Evolutionary conservation across 2,329 filamentous ascomycete genomes (phyloP).

Genomic region (Epichloe hybrida): DNA sequence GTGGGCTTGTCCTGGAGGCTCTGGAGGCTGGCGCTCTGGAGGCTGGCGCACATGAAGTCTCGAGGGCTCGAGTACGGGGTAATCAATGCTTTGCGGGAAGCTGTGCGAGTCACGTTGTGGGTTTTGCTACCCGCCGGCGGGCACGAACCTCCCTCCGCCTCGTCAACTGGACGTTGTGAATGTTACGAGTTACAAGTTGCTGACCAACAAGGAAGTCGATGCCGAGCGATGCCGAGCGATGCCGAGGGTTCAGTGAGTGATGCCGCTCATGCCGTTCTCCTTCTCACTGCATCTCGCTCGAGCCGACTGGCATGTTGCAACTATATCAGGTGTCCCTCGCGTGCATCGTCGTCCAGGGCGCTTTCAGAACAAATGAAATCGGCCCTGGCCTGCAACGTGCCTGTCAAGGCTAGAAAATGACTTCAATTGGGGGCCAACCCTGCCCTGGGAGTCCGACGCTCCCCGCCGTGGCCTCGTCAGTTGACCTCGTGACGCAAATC

Average conservation of each 20-base stretch:
- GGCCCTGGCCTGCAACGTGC: background rate
- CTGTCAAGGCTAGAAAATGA: background rate
- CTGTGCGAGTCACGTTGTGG: slow-evolving; percentile 3
- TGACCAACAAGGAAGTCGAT: background rate
- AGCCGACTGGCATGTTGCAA: background rate
- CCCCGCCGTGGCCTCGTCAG: no score
- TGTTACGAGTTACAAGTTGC: background rate
- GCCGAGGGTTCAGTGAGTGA: background rate
- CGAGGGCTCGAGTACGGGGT: background rate
- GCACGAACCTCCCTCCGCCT: background rate
- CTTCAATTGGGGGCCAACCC: background rate
- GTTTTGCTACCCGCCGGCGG: background rate
- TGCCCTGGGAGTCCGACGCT: background rate
- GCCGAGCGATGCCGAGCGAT: background rate
- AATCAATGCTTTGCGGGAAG: background rate
- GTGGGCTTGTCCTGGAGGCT: no score
- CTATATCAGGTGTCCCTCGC: background rate
- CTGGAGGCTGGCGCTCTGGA: no score
- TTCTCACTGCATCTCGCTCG: background rate
- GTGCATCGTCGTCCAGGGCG: background rate
- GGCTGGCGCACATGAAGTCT: background rate
- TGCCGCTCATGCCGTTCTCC: background rate
- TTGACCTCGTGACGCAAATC: slow-evolving; percentile 7
- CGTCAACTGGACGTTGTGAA: background rate
- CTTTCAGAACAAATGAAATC: slow-evolving; percentile 1